A percentile compares a stretch with the other conserved stretches of the same genome.
phyloP scores from a whole-genome alignment of 1,284 basidiomycete species.

The Tetrapyrgos nigripes region DNA sequence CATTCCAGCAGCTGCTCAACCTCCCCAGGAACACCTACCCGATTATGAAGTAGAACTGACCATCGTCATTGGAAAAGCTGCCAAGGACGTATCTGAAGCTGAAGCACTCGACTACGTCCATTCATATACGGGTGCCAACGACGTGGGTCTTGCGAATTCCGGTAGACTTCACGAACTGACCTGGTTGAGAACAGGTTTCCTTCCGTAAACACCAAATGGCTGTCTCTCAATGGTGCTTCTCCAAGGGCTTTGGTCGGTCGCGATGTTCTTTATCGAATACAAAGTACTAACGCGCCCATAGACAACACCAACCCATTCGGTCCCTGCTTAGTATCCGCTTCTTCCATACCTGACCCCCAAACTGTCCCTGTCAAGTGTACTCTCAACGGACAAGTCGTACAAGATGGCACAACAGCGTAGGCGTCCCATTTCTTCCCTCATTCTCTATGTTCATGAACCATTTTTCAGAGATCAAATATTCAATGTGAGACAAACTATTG shows the following conservation, averaged over 20 bases:
- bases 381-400: conserved; percentile 73
- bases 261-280: neutral
- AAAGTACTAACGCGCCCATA: conserved; percentile 27
- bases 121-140: conserved; percentile 82
- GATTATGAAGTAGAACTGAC: conserved; percentile 93
- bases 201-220: conserved; percentile 82
- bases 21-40: conserved; percentile 72
- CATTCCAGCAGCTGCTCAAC: conserved; percentile 75
- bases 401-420: conserved; percentile 78
- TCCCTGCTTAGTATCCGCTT: conserved; percentile 75
- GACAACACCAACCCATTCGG: conserved; percentile 82
- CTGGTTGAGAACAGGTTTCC: conserved; percentile 59
- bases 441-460: conserved; percentile 22
- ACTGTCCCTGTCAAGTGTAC: conserved; percentile 66
- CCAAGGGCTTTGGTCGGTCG: conserved; percentile 79
- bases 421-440: conserved; percentile 36
- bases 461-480: conserved; percentile 68
- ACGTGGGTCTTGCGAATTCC: conserved; percentile 50
- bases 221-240: conserved; percentile 84
- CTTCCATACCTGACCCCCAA: conserved; percentile 74
- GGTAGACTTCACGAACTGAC: neutral
- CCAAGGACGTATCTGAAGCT: conserved; percentile 77
- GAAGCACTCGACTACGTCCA: conserved; percentile 85
- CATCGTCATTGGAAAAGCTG: conserved; percentile 83
- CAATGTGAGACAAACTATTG: conserved; percentile 71